A percentile compares a stretch with the other conserved stretches of the same genome.
Evolutionary conservation across 306 rosid species (phyloP).

Genomic region (Arachis hypogaea): DNA sequence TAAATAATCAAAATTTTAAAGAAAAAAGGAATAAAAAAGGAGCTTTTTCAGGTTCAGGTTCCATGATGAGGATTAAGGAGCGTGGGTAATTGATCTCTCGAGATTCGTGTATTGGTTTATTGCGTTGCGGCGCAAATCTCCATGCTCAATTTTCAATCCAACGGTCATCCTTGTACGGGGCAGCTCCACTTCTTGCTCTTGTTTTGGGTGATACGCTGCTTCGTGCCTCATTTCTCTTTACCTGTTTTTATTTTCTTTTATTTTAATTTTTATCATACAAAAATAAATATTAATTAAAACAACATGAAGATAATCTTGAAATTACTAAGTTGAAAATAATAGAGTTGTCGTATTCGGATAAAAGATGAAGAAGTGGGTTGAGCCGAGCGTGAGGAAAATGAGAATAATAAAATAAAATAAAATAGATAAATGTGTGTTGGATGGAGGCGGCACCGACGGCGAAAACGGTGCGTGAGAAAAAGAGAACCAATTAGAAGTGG

Average conservation of each 20-base stretch:
- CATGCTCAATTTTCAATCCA: neutral
- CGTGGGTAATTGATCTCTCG: conserved; percentile 43
- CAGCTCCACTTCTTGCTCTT: conserved; percentile 25
- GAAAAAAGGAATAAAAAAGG: neutral
- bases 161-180: conserved; percentile 27
- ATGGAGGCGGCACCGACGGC: conserved; percentile 70
- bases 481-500: conserved; percentile 50
- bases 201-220: neutral
- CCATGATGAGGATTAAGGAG: conserved; percentile 47
- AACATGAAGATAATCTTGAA: too few species aligned
- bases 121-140: conserved; percentile 35
- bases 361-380: neutral
- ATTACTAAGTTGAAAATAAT: too few species aligned
- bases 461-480: conserved; percentile 43
- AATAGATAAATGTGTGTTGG: neutral
- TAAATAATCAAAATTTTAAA: neutral
- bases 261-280: neutral
- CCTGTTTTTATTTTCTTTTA: neutral
- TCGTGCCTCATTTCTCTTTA: neutral
- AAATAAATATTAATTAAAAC: neutral
- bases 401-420: neutral
- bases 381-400: too few species aligned
- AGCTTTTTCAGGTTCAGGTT: conserved; percentile 13
- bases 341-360: neutral
- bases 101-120: conserved; percentile 41